Percentiles rank a stretch among this genome's conserved stretches.
Evolutionary conservation across 108 stramenopile species (phyloP).

Genomic region (Cylindrotheca fusiformis): DNA sequence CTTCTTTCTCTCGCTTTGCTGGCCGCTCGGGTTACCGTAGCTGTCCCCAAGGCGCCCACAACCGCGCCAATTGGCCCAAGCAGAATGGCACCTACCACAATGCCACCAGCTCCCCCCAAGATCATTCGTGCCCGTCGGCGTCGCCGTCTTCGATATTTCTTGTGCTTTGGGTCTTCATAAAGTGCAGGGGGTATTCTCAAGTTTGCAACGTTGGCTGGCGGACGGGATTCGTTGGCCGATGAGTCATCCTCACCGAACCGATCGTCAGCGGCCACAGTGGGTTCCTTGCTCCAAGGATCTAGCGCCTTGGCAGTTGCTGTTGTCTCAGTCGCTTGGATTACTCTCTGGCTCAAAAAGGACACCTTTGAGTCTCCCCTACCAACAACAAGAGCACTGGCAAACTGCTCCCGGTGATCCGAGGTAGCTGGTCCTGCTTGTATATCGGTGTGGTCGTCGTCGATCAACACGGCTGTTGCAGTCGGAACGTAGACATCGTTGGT

Average conservation of each 20-base stretch:
- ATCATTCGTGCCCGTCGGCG: constrained; percentile 1
- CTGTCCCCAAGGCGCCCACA: neutral
- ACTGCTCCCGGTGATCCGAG: neutral
- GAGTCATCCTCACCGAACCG: neutral
- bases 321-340: neutral
- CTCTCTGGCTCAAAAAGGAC: neutral
- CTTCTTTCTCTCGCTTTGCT: constrained; percentile 2
- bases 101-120: neutral
- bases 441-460: neutral
- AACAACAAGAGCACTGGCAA: neutral
- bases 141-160: neutral
- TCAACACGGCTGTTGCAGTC: neutral
- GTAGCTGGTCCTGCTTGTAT: too few relatives aligned
- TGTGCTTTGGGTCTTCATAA: neutral
- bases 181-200: neutral
- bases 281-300: neutral
- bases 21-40: neutral
- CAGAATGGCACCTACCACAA: neutral
- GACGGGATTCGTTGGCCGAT: too few relatives aligned
- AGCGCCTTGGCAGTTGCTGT: neutral
- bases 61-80: constrained; percentile 3
- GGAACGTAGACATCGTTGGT: too few relatives aligned
- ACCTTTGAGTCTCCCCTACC: neutral
- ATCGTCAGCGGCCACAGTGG: neutral
- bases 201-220: neutral